Conservation (phyloP, 73 alveolate genomes). For the Symbiodinium natans region DNA sequence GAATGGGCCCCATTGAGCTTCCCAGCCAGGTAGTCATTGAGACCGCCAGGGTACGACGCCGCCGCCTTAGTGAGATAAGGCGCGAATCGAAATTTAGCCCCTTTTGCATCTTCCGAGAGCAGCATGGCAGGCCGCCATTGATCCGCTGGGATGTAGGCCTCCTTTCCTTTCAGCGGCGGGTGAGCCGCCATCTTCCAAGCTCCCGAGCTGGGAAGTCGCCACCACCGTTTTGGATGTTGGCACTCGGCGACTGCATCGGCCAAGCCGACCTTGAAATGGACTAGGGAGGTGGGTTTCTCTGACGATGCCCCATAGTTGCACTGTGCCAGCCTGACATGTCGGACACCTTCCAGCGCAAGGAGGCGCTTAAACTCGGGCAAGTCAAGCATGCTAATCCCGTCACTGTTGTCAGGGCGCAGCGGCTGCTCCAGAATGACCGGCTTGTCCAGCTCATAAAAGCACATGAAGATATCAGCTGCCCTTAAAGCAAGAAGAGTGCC, state of each 20-base stretch:
- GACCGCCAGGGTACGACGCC: neutral
- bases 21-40: neutral
- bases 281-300: neutral
- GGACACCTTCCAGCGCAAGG: neutral
- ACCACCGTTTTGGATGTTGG: neutral
- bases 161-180: neutral
- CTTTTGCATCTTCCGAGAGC: neutral
- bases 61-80: neutral
- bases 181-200: neutral
- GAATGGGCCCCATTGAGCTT: neutral
- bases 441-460: neutral
- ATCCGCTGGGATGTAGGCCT: neutral
- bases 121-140: neutral
- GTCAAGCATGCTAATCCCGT: neutral
- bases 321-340: neutral
- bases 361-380: constrained; percentile 14
- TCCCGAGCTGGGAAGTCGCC: neutral
- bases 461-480: neutral
- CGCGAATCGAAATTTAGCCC: too few species aligned
- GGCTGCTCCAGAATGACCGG: constrained; percentile 50
- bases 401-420: too few species aligned
- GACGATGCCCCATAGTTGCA: neutral
- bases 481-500: constrained; percentile 30
- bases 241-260: neutral
- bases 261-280: neutral